phyloP scores from a whole-genome alignment of 1,139 yeast genomes.

The Yamadazyma buinensis region DNA sequence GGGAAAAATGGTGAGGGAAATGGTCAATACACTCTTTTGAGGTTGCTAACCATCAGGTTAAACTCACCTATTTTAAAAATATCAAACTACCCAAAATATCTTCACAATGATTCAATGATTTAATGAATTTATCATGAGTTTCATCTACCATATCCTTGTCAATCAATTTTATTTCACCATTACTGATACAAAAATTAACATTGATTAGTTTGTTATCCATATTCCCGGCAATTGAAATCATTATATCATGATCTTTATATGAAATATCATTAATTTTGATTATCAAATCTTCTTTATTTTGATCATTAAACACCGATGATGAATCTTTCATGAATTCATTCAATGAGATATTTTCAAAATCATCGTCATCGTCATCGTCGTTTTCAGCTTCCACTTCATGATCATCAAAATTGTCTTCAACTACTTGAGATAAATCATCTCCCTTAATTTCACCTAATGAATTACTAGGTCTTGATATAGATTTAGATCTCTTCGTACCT shows the following conservation, averaged over 20 bases:
- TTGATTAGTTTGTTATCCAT: constrained; percentile 8
- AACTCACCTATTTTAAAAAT: too few species aligned
- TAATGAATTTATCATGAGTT: constrained; percentile 19
- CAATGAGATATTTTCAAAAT: constrained; percentile 6
- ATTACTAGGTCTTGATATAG: too few species aligned
- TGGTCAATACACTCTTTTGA: too few species aligned
- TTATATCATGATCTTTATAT: constrained; percentile 20
- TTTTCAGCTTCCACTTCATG: too few species aligned
- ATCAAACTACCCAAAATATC: constrained; percentile 17
- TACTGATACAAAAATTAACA: constrained; percentile 23
- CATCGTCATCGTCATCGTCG: constrained; percentile 9
- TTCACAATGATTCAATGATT: constrained; percentile 30
- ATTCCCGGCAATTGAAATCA: constrained; percentile 20
- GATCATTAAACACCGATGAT: constrained; percentile 1
- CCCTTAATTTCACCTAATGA: too few species aligned
- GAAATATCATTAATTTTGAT: constrained; percentile 25
- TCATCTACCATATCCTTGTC: constrained; percentile 20
- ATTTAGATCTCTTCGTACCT: too few species aligned
- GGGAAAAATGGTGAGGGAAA: neutral
- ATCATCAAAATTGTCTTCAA: too few species aligned
- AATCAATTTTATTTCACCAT: constrained; percentile 23
- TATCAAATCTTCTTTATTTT: constrained; percentile 12
- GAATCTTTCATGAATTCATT: constrained; percentile 14
- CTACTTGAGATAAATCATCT: too few species aligned
- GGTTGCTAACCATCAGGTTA: too few species aligned